Percentiles rank a stretch among this genome's conserved stretches.
Evolutionary conservation across 2,329 filamentous ascomycete genomes (phyloP).

Genomic region (Apiospora malaysiana): DNA sequence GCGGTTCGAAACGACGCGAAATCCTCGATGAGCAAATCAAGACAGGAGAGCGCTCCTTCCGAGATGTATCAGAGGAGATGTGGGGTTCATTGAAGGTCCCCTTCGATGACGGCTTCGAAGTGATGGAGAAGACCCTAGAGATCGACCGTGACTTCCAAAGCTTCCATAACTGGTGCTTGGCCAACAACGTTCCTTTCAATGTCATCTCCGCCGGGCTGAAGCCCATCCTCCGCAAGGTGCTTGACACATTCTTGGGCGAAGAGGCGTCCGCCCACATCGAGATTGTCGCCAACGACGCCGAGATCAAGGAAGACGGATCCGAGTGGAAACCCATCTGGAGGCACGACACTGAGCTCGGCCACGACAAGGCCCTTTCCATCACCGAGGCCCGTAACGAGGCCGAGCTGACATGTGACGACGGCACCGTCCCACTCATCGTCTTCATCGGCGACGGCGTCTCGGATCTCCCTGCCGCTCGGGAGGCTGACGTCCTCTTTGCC

Average conservation of each 20-base stretch:
- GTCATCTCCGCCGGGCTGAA: constrained; percentile 73
- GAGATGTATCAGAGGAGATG: constrained; percentile 75
- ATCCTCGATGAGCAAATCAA: constrained; percentile 69
- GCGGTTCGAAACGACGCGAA: constrained; percentile 60
- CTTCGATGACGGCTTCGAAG: constrained; percentile 70
- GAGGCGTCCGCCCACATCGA: constrained; percentile 64
- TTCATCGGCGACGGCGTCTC: constrained; percentile 75
- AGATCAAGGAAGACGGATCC: constrained; percentile 62
- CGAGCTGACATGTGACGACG: constrained; percentile 60
- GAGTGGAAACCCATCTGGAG: constrained; percentile 71
- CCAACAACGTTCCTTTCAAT: constrained; percentile 70
- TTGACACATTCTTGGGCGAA: constrained; percentile 70
- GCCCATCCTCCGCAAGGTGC: constrained; percentile 64
- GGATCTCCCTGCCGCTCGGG: constrained; percentile 68
- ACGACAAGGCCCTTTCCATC: constrained; percentile 71
- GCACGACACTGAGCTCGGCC: constrained; percentile 68
- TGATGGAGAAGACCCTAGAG: constrained; percentile 66
- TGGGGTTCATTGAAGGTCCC: constrained; percentile 71
- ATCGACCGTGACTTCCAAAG: constrained; percentile 68
- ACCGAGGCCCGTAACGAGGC: constrained; percentile 63
- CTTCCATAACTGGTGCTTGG: constrained; percentile 70
- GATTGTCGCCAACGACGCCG: constrained; percentile 72
- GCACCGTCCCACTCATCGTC: constrained; percentile 68
- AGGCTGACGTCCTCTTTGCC: constrained; percentile 72
- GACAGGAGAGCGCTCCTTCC: constrained; percentile 68